phyloP scores from a whole-genome alignment of 139 green algal species.

The Edaphochlamys debaryana region DNA sequence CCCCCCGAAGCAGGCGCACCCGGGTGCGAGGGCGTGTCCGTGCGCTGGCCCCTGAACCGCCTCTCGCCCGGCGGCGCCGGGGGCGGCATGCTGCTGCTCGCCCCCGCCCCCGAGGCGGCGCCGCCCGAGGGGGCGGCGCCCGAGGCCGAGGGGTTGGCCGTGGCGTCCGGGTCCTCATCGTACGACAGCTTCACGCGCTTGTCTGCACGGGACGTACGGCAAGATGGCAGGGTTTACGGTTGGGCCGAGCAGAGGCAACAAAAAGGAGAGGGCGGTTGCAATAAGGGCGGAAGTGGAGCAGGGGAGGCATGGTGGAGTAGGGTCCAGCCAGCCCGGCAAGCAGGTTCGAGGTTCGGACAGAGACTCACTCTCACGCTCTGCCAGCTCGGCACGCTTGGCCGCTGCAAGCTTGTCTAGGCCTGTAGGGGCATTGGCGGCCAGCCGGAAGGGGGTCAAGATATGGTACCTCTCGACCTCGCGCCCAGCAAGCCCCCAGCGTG shows the following conservation, averaged over 20 bases:
- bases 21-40: slow-evolving; percentile 87
- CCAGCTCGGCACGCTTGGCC: slow-evolving; percentile 70
- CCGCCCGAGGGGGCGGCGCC: neutral
- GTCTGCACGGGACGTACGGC: slow-evolving; percentile 13
- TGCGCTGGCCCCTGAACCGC: slow-evolving; percentile 73
- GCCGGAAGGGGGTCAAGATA: too few relatives aligned
- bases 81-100: slow-evolving; percentile 1
- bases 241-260: too few relatives aligned
- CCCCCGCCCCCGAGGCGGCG: slow-evolving; percentile 1
- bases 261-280: too few relatives aligned
- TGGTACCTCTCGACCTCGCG: too few relatives aligned
- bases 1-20: too few relatives aligned
- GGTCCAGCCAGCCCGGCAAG: too few relatives aligned
- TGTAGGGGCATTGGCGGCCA: slow-evolving; percentile 36
- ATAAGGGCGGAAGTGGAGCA: too few relatives aligned
- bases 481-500: too few relatives aligned
- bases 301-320: too few relatives aligned
- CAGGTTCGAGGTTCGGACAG: too few relatives aligned
- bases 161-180: slow-evolving; percentile 37
- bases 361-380: slow-evolving; percentile 64
- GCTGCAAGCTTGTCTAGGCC: slow-evolving; percentile 74
- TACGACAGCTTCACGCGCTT: slow-evolving; percentile 57
- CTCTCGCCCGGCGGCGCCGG: slow-evolving; percentile 48
- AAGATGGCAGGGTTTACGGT: too few relatives aligned
- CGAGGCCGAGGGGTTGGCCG: neutral